Evolutionary conservation across 2,329 filamentous ascomycete species (phyloP), one percentile per base, ranked within the genome.

Genomic region (Keithomyces neogunnii): DNA sequence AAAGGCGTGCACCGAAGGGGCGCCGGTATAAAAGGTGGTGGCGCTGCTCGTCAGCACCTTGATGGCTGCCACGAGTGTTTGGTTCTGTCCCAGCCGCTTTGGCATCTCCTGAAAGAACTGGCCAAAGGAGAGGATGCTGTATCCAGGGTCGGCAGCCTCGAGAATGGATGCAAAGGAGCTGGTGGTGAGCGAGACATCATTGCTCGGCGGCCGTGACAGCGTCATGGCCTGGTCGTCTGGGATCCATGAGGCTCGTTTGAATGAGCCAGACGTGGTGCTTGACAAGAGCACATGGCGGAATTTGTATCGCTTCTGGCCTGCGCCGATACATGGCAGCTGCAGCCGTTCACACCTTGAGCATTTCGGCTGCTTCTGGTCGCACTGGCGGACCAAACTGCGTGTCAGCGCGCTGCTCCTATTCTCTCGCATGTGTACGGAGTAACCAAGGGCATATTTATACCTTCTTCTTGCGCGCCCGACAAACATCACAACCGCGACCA

Each of bases 401-500:
- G 3, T 30, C n/a, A 45, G 13, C n/a, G 36, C 43, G 9, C n/a
- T 13, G 11, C 33, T 35, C 6, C 33, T 35, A 7, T 35, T 35
- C 6, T 7, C 33, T n/a, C 26, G 3, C 28, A 29, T 29, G n/a
- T 10, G 19, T 19, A 19, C 19, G 19, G 19, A 19, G 19, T 19
- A 19, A 19, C 19, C 19, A 19, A 19, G 19, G 19, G 19, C 19
- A 48, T 29, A 48, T 4, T 5, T 28, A 48, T 48, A 45, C 40
- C 40, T 50, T 50, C 28, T 50, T 50, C 48, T 50, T 50, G 29
- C 30, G 39, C 28, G 28, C 30, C 13, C 48, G 48, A 26, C 48
- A 50, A 5, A 40, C 40, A 36, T 50, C 48, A 31, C 48, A 50
- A 40, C 48, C 45, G n/a, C 39, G 26, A 26, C 40, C 13, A 29